These are phyloP conservation scores for Metarhizium sp. DNA, from an alignment of 2,329 filamentous ascomycete genomes.

Conservation along the genomic window DNA sequence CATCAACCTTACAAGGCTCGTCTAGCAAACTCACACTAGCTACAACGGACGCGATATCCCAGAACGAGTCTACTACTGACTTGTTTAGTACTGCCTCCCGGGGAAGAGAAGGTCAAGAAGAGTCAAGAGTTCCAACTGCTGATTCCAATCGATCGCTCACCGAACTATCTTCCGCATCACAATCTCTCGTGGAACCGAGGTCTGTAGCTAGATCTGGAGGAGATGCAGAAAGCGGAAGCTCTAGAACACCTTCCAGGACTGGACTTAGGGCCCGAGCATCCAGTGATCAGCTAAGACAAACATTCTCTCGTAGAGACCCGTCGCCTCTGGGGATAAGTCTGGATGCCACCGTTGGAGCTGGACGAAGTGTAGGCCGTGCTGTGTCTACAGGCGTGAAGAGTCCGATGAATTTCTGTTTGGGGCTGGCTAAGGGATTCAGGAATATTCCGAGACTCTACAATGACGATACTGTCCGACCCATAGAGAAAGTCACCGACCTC, in stretches of 20 bases:
- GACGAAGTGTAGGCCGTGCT: slow-evolving; percentile 61
- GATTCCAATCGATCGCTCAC: neutral
- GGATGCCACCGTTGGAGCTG: slow-evolving; percentile 55
- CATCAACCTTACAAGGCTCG: slow-evolving; percentile 1
- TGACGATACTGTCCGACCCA: slow-evolving; percentile 70
- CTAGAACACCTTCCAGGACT: neutral
- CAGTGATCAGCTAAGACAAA: slow-evolving; percentile 8
- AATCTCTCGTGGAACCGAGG: neutral
- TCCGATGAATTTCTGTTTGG: slow-evolving; percentile 77
- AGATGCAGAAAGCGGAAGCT: neutral
- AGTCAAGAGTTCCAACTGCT: neutral
- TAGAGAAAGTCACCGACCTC: slow-evolving; percentile 69
- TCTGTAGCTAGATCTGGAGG: neutral
- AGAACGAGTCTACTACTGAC: slow-evolving; percentile 3
- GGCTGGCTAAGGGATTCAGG: slow-evolving; percentile 76
- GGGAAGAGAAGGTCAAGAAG: neutral
- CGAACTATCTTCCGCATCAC: slow-evolving; percentile 1
- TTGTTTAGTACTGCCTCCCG: neutral
- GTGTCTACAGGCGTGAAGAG: slow-evolving; percentile 67
- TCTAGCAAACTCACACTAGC: slow-evolving; percentile 5
- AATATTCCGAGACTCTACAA: slow-evolving; percentile 81
- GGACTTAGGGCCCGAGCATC: slow-evolving; percentile 2
- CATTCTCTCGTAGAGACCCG: slow-evolving; percentile 9
- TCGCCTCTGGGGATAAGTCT: slow-evolving; percentile 22
- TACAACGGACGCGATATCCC: slow-evolving; percentile 5